These are phyloP conservation scores for Populus tomentosa DNA, from an alignment of 441 rosid genomes.

Conservation along the genomic window DNA sequence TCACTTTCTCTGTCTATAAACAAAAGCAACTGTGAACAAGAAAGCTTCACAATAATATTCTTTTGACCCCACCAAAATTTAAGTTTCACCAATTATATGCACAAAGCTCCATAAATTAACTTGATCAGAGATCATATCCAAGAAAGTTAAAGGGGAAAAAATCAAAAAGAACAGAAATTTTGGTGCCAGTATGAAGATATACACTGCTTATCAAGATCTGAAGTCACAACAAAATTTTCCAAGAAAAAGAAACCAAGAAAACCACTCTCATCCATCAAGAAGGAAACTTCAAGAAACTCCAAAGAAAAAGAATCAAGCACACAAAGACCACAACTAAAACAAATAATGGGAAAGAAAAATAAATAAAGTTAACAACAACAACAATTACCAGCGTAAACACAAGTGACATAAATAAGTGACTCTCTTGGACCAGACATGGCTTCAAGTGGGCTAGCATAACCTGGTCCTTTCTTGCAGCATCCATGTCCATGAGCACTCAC, in stretches of 20 bases:
- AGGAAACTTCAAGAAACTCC: neutral
- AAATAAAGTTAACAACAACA: neutral
- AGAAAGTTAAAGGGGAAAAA: neutral
- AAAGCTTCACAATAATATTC: neutral
- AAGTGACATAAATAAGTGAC: conserved; percentile 69
- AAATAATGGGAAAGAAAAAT: neutral
- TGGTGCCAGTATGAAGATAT: neutral
- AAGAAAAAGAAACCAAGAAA: neutral
- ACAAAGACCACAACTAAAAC: neutral
- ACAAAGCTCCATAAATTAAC: neutral
- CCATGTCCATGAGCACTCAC: conserved; percentile 11
- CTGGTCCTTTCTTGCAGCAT: conserved; percentile 72
- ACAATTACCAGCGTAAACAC: conserved; percentile 60
- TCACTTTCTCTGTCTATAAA: neutral
- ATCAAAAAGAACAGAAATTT: neutral
- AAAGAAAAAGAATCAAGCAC: neutral
- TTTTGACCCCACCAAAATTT: neutral
- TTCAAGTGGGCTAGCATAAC: conserved; percentile 72
- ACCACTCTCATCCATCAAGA: neutral
- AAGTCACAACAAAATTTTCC: neutral
- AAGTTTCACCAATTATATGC: neutral
- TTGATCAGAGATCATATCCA: neutral
- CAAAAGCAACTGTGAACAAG: neutral
- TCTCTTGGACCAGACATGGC: conserved; percentile 90
- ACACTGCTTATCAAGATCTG: neutral